Evolutionary conservation across 163 green algal genomes (phyloP), one percentile per base, ranked within the genome.

Genomic region (Prototheca cutis): DNA sequence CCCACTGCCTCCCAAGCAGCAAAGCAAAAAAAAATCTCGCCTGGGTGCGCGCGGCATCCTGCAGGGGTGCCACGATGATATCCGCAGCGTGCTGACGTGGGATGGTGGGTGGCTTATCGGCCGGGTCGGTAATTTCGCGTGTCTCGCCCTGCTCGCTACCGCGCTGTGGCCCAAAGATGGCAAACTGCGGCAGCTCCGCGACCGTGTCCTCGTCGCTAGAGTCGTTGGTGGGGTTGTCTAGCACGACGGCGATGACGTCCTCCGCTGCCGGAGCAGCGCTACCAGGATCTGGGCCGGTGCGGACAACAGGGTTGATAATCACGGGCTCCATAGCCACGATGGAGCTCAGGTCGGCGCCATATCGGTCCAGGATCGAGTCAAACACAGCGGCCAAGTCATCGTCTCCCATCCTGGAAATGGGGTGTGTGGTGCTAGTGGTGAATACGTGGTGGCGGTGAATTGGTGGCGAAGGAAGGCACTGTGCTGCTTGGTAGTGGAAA

Each of bases 171-270:
- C 42, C 42, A 23, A 51, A 51, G 0, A 51, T 21, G 42, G 42
- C 42, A 51, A 51, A 51, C 42, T 51, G 42, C 18, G 42, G 42
- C 42, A 51, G 42, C 13, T 24, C 42, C 42, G 42, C 42, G 6
- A 23, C 6, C 42, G 8, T 13, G 36, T 8, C 36, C 10, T 45
- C 36, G 36, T 45, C 36, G 36, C 36, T 45, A 8, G 36, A 8
- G 36, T 45, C 36, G 36, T 13, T 45, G 36, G 36, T 13, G 36
- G n/a, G n/a, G n/a, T n/a, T n/a, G n/a, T n/a, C n/a, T n/a, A n/a
- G n/a, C n/a, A n/a, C n/a, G n/a, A n/a, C n/a, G n/a, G 36, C 36
- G 36, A 45, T 15, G 36, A 21, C 13, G 1, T 10, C 36, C 36
- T 45, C 36, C 36, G 36, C 36, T 15, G 36, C 36, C 13, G 36